Base-by-base conservation (phyloP, 2,329 filamentous ascomycete genomes). In the Pseudophaeomoniella oleicola region DNA sequence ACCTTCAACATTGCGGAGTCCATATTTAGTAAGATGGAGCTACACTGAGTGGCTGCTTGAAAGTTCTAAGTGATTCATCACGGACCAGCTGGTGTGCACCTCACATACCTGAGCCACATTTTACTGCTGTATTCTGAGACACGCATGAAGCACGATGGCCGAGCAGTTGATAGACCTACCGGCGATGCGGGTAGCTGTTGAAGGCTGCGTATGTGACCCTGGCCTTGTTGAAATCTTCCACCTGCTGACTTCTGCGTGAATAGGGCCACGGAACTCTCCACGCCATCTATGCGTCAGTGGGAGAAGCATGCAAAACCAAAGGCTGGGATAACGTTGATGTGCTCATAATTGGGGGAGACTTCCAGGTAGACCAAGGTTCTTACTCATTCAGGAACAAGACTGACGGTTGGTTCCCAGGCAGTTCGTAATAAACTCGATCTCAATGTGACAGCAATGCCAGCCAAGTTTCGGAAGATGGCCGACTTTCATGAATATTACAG, bases 401-500 rank as follows among this genome's bases (percentile, higher is more conserved):
- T 43, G 37, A 30, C 35, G 45, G 35, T 42, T 27, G 19, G 16
- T 37, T 34, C n/a, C 18, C 43, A 86, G 78, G 79, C 90, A 30
- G 77, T 87, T 27, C 83, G 90, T 48, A 96, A 96, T 64, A 77
- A 83, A 6, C 71, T 78, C 44, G 90, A 98, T 55, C 67, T 96
- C 44, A 81, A 78, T 42, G 78, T 85, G 56, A 92, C 96, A 71
- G 81, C 86, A 3, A 86, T 92, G 49, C 88, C 90, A 0, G 62
- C 69, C 41, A 96, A 94, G 57, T 98, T 86, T 59, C 83, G 84
- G 44, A 66, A 73, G 31, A 77, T 98, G 50, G 85, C 84, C 22
- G 90, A 98, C 56, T 98, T 96, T 49, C 83, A 88, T 50, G 76
- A 85, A 43, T 98, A 96, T 65, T 98, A 98, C 58, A 81, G 78